Conservation (phyloP, 495 filamentous ascomycete genomes). For the Monascus purpureus region DNA sequence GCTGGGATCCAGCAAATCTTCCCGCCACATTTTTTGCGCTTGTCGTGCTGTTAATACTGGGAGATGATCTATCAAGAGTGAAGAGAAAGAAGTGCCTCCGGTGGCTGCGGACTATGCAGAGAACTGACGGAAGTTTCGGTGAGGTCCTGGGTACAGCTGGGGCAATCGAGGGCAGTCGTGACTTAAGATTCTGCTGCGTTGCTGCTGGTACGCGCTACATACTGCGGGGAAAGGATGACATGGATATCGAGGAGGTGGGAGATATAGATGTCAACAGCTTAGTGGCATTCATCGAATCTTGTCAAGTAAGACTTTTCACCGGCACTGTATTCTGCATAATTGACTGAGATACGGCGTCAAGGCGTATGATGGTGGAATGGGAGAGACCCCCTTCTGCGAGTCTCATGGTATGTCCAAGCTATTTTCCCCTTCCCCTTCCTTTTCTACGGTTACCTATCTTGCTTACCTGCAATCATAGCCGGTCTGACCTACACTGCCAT, state of each 20-base stretch:
- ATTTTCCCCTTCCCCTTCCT: background rate
- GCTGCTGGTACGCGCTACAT: slow-evolving; percentile 74
- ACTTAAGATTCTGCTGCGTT: slow-evolving; percentile 77
- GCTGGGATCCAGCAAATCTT: slow-evolving; percentile 69
- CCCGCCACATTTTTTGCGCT: slow-evolving; percentile 83
- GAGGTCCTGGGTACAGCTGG: slow-evolving; percentile 52
- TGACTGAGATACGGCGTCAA: slow-evolving; percentile 18
- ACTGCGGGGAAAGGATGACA: slow-evolving; percentile 43
- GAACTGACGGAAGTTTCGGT: slow-evolving; percentile 80
- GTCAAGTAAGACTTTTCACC: slow-evolving; percentile 41
- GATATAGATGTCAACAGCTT: slow-evolving; percentile 67
- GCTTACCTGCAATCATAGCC: slow-evolving; percentile 33
- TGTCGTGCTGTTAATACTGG: slow-evolving; percentile 55
- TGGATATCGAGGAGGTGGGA: slow-evolving; percentile 37
- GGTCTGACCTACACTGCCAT: slow-evolving; percentile 83
- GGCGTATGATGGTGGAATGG: slow-evolving; percentile 86
- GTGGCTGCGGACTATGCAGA: slow-evolving; percentile 69
- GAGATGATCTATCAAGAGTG: slow-evolving; percentile 56
- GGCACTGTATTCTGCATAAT: slow-evolving; percentile 1
- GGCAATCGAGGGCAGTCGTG: slow-evolving; percentile 58
- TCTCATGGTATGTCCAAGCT: slow-evolving; percentile 57
- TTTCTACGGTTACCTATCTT: slow-evolving; percentile 5
- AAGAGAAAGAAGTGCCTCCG: slow-evolving; percentile 49
- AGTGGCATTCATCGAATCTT: slow-evolving; percentile 53
- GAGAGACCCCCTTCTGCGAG: slow-evolving; percentile 68